Conservation (phyloP, 805 yeast species). For the Diddensiella santjacobensis region DNA sequence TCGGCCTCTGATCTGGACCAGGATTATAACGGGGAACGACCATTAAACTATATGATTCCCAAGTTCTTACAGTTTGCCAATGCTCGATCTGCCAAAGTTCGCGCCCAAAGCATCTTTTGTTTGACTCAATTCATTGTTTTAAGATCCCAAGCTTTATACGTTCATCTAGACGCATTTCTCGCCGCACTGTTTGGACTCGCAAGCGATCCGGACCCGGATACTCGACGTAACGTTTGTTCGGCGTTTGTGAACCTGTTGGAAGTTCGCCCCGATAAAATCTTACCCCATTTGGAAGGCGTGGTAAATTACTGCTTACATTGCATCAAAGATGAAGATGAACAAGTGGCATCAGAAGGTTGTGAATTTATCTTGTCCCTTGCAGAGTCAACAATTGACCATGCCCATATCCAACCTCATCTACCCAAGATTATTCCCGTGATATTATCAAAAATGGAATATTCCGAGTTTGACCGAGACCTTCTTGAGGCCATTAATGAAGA, state of each 20-base stretch:
- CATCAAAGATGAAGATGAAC: slow-evolving; percentile 61
- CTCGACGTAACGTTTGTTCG: slow-evolving; percentile 71
- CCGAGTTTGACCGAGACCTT: slow-evolving; percentile 70
- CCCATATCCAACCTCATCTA: slow-evolving; percentile 53
- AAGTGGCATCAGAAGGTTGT: slow-evolving; percentile 86
- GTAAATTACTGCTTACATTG: slow-evolving; percentile 79
- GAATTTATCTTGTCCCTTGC: slow-evolving; percentile 80
- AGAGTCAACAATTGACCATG: slow-evolving; percentile 55
- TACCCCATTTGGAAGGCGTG: slow-evolving; percentile 82
- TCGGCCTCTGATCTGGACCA: slow-evolving; percentile 60
- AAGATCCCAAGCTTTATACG: slow-evolving; percentile 60
- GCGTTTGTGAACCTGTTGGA: slow-evolving; percentile 71
- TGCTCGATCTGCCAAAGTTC: slow-evolving; percentile 42
- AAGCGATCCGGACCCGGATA: slow-evolving; percentile 50
- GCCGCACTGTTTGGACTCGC: slow-evolving; percentile 67
- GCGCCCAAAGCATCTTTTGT: slow-evolving; percentile 64
- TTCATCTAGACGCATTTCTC: slow-evolving; percentile 64
- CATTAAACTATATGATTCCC: slow-evolving; percentile 64
- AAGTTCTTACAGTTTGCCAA: slow-evolving; percentile 53
- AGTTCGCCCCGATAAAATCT: slow-evolving; percentile 71
- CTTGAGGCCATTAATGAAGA: slow-evolving; percentile 68
- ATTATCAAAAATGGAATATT: slow-evolving; percentile 78
- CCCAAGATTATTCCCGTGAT: slow-evolving; percentile 69
- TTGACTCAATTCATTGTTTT: slow-evolving; percentile 71
- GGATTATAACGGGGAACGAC: slow-evolving; percentile 61